These are phyloP conservation scores for Catunica adiposa DNA, from an alignment of 2,329 filamentous ascomycete genomes.

Conservation along the genomic window DNA sequence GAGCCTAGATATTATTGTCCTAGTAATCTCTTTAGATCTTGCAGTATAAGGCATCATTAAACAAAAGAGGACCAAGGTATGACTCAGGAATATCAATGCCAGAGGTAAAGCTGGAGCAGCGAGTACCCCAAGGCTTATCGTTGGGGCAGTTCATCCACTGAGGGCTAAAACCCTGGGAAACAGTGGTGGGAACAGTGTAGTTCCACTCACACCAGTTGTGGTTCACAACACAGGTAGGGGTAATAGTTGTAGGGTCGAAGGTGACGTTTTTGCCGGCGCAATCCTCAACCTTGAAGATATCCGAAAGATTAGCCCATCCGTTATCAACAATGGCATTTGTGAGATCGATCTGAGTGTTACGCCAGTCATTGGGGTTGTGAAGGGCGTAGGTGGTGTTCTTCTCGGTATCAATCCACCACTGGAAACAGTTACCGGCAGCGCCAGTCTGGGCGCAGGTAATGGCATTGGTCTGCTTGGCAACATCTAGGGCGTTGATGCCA, in stretches of 20 bases:
- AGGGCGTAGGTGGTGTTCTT: slow-evolving; percentile 18
- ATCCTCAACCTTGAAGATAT: slow-evolving; percentile 18
- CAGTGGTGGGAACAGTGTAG: slow-evolving; percentile 10
- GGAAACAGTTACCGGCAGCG: slow-evolving; percentile 15
- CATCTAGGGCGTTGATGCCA: slow-evolving; percentile 16
- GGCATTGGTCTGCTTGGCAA: slow-evolving; percentile 14
- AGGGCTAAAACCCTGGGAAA: not conserved
- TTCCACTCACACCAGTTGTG: slow-evolving; percentile 19
- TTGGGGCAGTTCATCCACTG: slow-evolving; percentile 18
- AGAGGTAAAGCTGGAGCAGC: slow-evolving; percentile 16
- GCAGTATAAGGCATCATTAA: slow-evolving; percentile 12
- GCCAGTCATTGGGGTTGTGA: slow-evolving; percentile 17
- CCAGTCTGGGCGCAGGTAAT: slow-evolving; percentile 11
- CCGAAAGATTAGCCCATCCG: slow-evolving; percentile 17
- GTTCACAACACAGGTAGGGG: slow-evolving; percentile 17
- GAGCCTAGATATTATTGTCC: no score
- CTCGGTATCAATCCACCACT: slow-evolving; percentile 16
- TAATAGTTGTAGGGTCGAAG: slow-evolving; percentile 16
- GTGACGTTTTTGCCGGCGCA: slow-evolving; percentile 16
- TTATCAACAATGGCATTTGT: slow-evolving; percentile 16
- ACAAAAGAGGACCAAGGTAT: slow-evolving; percentile 18
- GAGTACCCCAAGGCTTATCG: slow-evolving; percentile 16
- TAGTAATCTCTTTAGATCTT: slow-evolving; percentile 6
- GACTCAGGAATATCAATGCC: slow-evolving; percentile 17
- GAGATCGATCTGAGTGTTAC: slow-evolving; percentile 17